Conservation (phyloP, 805 yeast species). For the Candida pseudofarinosa region DNA sequence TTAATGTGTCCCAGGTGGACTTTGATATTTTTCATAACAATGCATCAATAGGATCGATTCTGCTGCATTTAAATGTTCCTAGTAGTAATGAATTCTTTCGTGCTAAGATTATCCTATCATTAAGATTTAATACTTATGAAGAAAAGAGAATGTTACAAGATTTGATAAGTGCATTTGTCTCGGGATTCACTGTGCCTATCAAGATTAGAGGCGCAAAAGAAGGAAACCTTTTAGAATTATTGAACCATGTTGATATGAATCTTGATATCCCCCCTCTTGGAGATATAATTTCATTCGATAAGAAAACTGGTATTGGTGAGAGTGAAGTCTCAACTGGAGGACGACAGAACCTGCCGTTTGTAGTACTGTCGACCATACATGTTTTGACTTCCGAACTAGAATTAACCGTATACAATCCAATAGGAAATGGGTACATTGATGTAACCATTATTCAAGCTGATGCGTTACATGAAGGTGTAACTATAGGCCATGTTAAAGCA, state of each 20-base stretch:
- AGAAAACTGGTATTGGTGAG: constrained; percentile 3
- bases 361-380: constrained; percentile 50
- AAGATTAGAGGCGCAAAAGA: not conserved
- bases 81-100: not conserved
- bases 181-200: not conserved
- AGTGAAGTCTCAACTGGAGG: not conserved
- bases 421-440: constrained; percentile 42
- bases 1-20: not conserved
- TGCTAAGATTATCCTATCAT: not conserved
- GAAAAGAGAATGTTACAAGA: not conserved
- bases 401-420: constrained; percentile 51
- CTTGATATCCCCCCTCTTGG: not conserved
- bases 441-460: constrained; percentile 42
- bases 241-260: not conserved
- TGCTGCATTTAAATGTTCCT: not conserved
- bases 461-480: constrained; percentile 45
- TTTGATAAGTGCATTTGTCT: not conserved
- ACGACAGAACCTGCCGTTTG: constrained; percentile 29
- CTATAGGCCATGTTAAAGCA: constrained; percentile 42
- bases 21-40: not conserved
- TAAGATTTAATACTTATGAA: not conserved
- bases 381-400: constrained; percentile 52
- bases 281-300: not conserved
- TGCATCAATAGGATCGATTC: not conserved
- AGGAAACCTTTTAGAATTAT: not conserved